Percentiles rank a stretch among this genome's conserved stretches.
Conservation (phyloP, 495 filamentous ascomycete genomes). For the Monascus purpureus region DNA sequence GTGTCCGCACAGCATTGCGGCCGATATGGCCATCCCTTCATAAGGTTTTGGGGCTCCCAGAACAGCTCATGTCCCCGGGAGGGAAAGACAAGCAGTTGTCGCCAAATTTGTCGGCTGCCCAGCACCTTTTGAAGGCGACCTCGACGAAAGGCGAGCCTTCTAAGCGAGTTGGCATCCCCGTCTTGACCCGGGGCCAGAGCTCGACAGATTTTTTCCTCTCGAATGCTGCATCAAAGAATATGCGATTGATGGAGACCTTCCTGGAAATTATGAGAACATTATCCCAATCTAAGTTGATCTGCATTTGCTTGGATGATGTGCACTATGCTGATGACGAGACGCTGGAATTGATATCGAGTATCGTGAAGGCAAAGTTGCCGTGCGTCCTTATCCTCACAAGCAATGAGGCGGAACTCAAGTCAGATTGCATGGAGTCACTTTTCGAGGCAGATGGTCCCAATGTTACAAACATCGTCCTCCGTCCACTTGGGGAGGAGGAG, state of each 20-base stretch:
- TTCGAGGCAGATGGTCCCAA: slow-evolving; percentile 28
- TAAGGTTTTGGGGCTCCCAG: slow-evolving; percentile 63
- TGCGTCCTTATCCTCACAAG: slow-evolving; percentile 58
- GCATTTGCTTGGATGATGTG: slow-evolving; percentile 72
- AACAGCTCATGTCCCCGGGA: slow-evolving; percentile 46
- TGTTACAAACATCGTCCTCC: slow-evolving; percentile 52
- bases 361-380: slow-evolving; percentile 56
- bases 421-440: slow-evolving; percentile 25
- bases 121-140: slow-evolving; percentile 15
- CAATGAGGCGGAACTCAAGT: slow-evolving; percentile 24
- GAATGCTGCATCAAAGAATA: slow-evolving; percentile 55
- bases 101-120: slow-evolving; percentile 14
- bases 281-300: slow-evolving; percentile 64
- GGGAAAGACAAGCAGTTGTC: slow-evolving; percentile 24
- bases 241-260: slow-evolving; percentile 70
- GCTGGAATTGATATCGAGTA: slow-evolving; percentile 60
- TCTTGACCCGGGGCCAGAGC: slow-evolving; percentile 31
- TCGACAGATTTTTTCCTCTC: slow-evolving; percentile 58
- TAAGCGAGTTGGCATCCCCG: slow-evolving; percentile 20
- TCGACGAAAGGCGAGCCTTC: slow-evolving; percentile 18
- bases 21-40: slow-evolving; percentile 69
- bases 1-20: slow-evolving; percentile 54
- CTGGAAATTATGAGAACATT: slow-evolving; percentile 71
- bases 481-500: slow-evolving; percentile 57
- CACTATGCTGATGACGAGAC: slow-evolving; percentile 82